Evolutionary conservation across 2,329 filamentous ascomycete genomes (phyloP), one percentile per base, ranked within the genome.

Genomic region (Elsinoe australis): DNA sequence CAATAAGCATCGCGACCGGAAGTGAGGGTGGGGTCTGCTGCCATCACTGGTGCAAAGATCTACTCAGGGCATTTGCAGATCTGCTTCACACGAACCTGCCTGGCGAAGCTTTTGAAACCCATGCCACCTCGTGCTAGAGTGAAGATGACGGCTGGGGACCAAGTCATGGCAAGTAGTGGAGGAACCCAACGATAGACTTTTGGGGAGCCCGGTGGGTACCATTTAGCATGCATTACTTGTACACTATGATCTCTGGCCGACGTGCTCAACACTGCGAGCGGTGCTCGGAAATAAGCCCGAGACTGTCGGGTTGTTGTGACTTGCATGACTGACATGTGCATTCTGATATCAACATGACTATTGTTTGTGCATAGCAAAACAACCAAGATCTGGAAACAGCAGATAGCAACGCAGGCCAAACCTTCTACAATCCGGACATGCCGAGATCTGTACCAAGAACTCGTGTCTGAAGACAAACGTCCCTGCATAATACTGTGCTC

Each of bases 51-150:
- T 44, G 39, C 39, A 44, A 32, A 44, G 39, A 44, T 44, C 39
- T 29, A 32, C 39, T 18, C 39, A 44, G 39, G 39, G 39, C 39
- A 29, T 31, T 19, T 12, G 26, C 29, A 10, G 39, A 44, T 44
- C 39, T 44, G 15, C 39, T 12, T 29, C 15, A 14, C 35, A 39
- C n/a, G 32, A 39, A 39, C 35, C 35, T 39, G 35, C 35, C 28
- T 22, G 12, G 19, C 26, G 36, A 41, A 41, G 36, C 36, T 17
- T 41, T 26, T 41, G 36, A 28, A 28, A n/a, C n/a, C n/a, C n/a
- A n/a, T n/a, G n/a, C n/a, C n/a, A 41, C 36, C 36, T 41, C 36
- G 36, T 41, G 36, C 36, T n/a, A n/a, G n/a, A n/a, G n/a, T 31
- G 26, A 32, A 31, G 24, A 29, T 31, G 39, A 28, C 39, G 39